phyloP scores from a whole-genome alignment of 345 rosid species.

The Citrus trifoliata region DNA sequence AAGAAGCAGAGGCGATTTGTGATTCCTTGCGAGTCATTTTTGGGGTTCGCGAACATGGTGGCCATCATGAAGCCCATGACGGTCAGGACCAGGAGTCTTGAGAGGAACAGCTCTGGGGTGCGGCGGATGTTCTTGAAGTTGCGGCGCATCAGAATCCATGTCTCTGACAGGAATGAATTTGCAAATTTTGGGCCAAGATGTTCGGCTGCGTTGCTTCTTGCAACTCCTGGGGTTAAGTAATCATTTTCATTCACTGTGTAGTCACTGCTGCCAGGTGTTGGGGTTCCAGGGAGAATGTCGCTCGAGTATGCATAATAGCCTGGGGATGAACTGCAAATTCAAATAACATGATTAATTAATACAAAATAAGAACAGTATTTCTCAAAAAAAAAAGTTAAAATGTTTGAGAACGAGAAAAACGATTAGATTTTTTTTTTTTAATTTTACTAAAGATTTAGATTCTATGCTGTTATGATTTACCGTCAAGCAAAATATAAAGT shows the following conservation, averaged over 20 bases:
- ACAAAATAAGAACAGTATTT: too few relatives aligned
- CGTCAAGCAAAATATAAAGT: too few relatives aligned
- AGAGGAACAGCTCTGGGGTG: conserved; percentile 70
- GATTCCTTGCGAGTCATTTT: conserved; percentile 42
- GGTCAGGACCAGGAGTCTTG: conserved; percentile 59
- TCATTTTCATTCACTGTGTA: conserved; percentile 68
- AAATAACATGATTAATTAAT: neutral
- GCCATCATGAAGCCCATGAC: conserved; percentile 76
- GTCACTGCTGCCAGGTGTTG: conserved; percentile 71
- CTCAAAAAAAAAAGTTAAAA: too few relatives aligned
- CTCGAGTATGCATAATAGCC: conserved; percentile 42
- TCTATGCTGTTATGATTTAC: too few relatives aligned
- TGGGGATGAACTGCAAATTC: conserved; percentile 40
- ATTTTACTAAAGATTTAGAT: too few relatives aligned
- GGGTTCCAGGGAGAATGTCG: conserved; percentile 45
- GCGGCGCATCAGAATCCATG: conserved; percentile 62
- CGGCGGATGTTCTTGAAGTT: conserved; percentile 63
- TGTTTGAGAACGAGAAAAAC: too few relatives aligned
- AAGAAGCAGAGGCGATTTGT: conserved; percentile 58
- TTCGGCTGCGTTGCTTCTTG: neutral
- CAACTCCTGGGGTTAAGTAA: conserved; percentile 38
- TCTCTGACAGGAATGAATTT: conserved; percentile 51
- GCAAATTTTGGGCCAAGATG: conserved; percentile 42
- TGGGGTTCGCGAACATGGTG: conserved; percentile 62
- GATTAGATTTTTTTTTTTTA: too few relatives aligned